A percentile compares a stretch with the other conserved stretches of the same genome.
phyloP scores from a whole-genome alignment of 306 rosid genomes.

The Erythrophleum fordii region DNA sequence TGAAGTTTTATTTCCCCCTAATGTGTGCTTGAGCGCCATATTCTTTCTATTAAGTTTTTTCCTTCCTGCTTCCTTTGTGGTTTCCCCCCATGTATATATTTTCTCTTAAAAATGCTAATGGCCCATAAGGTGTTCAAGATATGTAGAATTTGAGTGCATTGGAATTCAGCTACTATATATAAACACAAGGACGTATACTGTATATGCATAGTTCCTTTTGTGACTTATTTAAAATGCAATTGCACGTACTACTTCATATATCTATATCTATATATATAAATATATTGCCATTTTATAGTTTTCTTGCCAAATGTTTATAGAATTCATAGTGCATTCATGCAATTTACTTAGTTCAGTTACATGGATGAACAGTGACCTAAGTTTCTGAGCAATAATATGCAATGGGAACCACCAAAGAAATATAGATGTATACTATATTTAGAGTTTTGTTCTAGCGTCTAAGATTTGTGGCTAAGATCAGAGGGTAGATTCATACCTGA shows the following conservation, averaged over 20 bases:
- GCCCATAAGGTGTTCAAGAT: no score
- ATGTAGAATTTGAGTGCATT: background rate
- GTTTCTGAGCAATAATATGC: background rate
- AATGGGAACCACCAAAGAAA: no score
- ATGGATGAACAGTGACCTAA: background rate
- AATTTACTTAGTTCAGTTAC: constrained; percentile 13
- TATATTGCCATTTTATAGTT: background rate
- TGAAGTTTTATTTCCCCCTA: background rate
- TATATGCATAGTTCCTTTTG: no score
- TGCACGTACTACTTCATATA: background rate
- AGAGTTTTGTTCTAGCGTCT: background rate
- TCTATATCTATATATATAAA: no score
- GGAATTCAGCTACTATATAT: background rate
- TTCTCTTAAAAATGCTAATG: no score
- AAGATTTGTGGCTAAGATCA: constrained; percentile 11
- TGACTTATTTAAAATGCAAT: no score
- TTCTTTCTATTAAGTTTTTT: background rate
- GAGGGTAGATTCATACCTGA: background rate
- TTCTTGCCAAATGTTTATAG: constrained; percentile 6
- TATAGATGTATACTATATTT: no score
- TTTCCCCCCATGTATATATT: background rate
- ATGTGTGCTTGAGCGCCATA: background rate
- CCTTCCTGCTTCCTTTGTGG: background rate
- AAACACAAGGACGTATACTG: background rate
- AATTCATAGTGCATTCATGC: background rate